phyloP scores from a whole-genome alignment of 495 filamentous ascomycete genomes.

The Hypoxylon subgilvum region DNA sequence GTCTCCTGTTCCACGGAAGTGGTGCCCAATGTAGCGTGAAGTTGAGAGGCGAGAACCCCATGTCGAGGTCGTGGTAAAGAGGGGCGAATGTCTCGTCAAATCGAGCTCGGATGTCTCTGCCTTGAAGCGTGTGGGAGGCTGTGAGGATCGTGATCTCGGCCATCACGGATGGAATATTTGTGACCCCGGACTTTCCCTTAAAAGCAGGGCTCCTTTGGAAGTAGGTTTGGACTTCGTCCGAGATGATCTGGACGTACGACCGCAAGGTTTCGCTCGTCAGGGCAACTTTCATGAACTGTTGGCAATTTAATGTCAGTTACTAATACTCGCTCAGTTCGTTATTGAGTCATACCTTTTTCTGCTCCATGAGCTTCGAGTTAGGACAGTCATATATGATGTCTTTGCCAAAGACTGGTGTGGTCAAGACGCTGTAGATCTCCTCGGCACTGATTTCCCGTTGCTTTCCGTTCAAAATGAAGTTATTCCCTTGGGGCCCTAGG shows the following conservation, averaged over 20 bases:
- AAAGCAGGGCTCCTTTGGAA: background rate
- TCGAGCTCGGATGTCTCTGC: background rate
- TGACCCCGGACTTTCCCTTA: background rate
- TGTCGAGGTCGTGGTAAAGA: conserved; percentile 1
- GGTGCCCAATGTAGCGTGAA: background rate
- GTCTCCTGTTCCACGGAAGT: background rate
- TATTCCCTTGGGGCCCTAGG: background rate
- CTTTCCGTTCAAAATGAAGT: background rate
- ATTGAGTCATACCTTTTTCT: background rate
- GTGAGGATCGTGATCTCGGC: background rate
- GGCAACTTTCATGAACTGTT: background rate
- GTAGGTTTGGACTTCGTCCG: background rate
- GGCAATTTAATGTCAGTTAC: background rate
- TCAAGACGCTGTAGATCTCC: background rate
- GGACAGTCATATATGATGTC: background rate
- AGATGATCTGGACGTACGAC: background rate
- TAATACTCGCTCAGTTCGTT: background rate
- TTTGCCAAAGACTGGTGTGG: background rate
- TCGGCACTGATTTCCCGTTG: background rate
- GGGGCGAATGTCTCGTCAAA: background rate
- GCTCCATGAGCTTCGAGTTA: background rate
- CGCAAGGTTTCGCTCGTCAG: background rate
- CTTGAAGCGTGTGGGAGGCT: background rate
- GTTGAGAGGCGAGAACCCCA: background rate
- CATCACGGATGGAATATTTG: background rate